Evolutionary conservation across 768 basidiomycete species (phyloP).

Genomic region (Amanita jacksonii): DNA sequence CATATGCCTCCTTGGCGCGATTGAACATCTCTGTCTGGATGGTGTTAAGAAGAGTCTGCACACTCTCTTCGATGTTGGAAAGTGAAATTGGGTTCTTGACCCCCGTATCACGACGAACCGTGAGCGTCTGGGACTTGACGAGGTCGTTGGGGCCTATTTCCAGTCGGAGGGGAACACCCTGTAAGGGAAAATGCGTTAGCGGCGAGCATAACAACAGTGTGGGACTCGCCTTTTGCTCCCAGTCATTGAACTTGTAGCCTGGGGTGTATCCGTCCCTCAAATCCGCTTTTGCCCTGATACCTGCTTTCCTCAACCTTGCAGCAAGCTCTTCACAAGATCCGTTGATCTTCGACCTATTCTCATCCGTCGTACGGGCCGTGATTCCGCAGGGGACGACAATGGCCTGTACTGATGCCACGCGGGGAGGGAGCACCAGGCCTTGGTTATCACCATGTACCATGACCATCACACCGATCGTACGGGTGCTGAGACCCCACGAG

Average conservation of each 20-base stretch:
- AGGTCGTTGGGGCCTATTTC: slow-evolving; percentile 95
- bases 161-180: slow-evolving; percentile 96
- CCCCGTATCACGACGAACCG: slow-evolving; percentile 68
- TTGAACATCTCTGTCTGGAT: slow-evolving; percentile 88
- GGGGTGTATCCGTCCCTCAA: slow-evolving; percentile 94
- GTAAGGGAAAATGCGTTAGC: not conserved
- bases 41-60: slow-evolving; percentile 64
- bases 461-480: slow-evolving; percentile 96
- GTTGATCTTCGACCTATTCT: slow-evolving; percentile 61
- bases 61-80: slow-evolving; percentile 29
- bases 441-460: slow-evolving; percentile 99
- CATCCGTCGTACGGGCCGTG: slow-evolving; percentile 72
- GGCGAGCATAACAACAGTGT: not conserved
- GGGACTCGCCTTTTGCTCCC: slow-evolving; percentile 84
- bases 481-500: slow-evolving; percentile 96
- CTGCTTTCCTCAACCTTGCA: slow-evolving; percentile 57
- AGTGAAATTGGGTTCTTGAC: slow-evolving; percentile 36
- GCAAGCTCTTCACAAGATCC: slow-evolving; percentile 73
- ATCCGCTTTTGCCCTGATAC: slow-evolving; percentile 82
- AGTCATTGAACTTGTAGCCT: slow-evolving; percentile 98
- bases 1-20: slow-evolving; percentile 66
- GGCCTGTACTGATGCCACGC: slow-evolving; percentile 89
- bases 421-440: slow-evolving; percentile 93
- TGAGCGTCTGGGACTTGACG: slow-evolving; percentile 67
- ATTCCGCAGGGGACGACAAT: slow-evolving; percentile 92